phyloP scores from a whole-genome alignment of 148 eudicot species.

The Rhododendron mucronatum region DNA sequence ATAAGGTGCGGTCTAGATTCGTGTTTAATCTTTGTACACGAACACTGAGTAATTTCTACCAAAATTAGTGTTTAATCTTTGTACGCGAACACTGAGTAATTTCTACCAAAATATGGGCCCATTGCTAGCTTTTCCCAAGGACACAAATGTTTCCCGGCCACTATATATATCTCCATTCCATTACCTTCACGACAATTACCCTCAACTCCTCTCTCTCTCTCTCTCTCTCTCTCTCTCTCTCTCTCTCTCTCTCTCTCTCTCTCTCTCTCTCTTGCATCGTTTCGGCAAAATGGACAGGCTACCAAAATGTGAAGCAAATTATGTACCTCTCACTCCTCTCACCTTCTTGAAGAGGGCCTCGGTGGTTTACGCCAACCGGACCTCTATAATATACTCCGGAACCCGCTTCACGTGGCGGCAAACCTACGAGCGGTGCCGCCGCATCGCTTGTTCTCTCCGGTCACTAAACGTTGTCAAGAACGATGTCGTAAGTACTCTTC shows the following conservation, averaged over 20 bases:
- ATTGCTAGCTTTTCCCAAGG: not conserved
- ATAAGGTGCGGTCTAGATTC: no score
- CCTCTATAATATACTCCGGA: constrained; percentile 56
- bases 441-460: constrained; percentile 71
- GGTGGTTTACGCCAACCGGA: constrained; percentile 48
- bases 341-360: constrained; percentile 75
- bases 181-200: not conserved
- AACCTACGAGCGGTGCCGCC: constrained; percentile 71
- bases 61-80: no score
- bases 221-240: not conserved
- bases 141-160: not conserved
- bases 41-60: not conserved
- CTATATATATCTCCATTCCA: not conserved
- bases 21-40: no score
- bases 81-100: no score
- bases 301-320: constrained; percentile 64
- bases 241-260: not conserved
- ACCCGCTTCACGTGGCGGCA: constrained; percentile 67
- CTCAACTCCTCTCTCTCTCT: not conserved
- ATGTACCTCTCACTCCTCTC: constrained; percentile 63
- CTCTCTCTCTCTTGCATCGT: no score
- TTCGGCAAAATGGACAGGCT: constrained; percentile 46
- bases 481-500: constrained; percentile 50
- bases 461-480: constrained; percentile 53
- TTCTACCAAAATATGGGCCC: not conserved